Conservation (phyloP, 495 filamentous ascomycete genomes). For the Geopyxis carbonaria region DNA sequence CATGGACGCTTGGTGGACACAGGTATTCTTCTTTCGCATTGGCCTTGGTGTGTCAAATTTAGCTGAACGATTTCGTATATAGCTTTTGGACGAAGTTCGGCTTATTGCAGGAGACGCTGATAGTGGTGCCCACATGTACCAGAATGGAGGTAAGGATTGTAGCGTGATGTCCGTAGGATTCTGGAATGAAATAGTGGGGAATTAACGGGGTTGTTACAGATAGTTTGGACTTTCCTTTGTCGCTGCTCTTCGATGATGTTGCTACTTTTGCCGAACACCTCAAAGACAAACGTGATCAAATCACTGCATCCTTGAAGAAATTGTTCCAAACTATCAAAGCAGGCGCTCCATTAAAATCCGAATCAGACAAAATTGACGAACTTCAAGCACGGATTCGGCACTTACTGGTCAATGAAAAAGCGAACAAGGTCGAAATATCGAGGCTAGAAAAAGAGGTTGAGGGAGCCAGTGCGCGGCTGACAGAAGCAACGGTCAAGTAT, state of each 20-base stretch:
- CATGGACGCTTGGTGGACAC: constrained; percentile 79
- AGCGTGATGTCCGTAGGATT: constrained; percentile 6
- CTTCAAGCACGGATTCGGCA: constrained; percentile 56
- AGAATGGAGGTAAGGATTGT: constrained; percentile 37
- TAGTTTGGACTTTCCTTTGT: constrained; percentile 38
- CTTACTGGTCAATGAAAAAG: constrained; percentile 66
- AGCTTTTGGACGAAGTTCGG: constrained; percentile 79
- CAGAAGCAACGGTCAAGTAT: constrained; percentile 71
- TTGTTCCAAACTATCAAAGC: constrained; percentile 30
- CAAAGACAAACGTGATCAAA: constrained; percentile 39
- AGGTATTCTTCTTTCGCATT: no score
- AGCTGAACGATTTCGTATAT: constrained; percentile 22
- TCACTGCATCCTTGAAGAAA: constrained; percentile 41
- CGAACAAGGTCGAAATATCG: constrained; percentile 57
- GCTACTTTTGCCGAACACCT: constrained; percentile 67
- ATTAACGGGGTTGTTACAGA: constrained; percentile 23
- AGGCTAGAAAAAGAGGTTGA: constrained; percentile 63
- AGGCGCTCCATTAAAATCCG: constrained; percentile 16
- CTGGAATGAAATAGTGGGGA: constrained; percentile 1
- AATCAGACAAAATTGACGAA: constrained; percentile 41
- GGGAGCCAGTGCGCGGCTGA: constrained; percentile 62
- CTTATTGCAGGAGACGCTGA: constrained; percentile 41
- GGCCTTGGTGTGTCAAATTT: background rate
- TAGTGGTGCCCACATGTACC: constrained; percentile 28
- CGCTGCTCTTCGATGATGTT: constrained; percentile 45